Evolutionary conservation across 129 eudicot species (phyloP), one percentile per base, ranked within the genome.

Genomic region (Silybum marianum): DNA sequence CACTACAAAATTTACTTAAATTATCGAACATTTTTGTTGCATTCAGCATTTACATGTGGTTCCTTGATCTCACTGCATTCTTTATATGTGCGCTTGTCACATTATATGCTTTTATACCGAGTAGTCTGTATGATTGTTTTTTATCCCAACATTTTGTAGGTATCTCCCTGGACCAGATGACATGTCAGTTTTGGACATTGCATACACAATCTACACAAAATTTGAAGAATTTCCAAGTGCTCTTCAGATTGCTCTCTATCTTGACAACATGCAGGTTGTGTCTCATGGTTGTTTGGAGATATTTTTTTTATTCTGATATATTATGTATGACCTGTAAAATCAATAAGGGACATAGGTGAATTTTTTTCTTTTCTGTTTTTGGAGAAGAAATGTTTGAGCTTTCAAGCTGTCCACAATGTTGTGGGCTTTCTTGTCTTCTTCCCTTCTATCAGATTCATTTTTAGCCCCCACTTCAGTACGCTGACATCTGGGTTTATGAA

Each of bases 141-240:
- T 44, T 32, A 21, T 58, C 80, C 26, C 63, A 79, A 46, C 72
- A 19, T 73, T 9, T 65, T 80, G 81, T 89, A 95, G 99, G 85
- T 95, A 92, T 81, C 98, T 93, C 73, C 92, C 99, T 60, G 94
- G 98, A 73, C 99, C 98, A 14, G 99, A 96, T 85, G 98, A 96
- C 82, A 78, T 87, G 76, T 74, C 93, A 34, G 98, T 93, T 85
- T 84, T 96, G 84, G 99, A 96, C 81, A 91, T 91, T 71, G 98
- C 93, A 4, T 90, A 89, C 83, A 81, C 86, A 54, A 88, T 96
- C 1, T 96, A 91, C 85, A 81, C 88, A 82, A 91, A 89, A 75
- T 91, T 81, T 77, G 89, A 91, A 75, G 99, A 93, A 75, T 96
- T 70, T 83, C 92, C 97, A 34, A 79, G 89, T 38, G 98, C 98